phyloP scores from a whole-genome alignment of 345 rosid species.

The Eutrema japonicum region DNA sequence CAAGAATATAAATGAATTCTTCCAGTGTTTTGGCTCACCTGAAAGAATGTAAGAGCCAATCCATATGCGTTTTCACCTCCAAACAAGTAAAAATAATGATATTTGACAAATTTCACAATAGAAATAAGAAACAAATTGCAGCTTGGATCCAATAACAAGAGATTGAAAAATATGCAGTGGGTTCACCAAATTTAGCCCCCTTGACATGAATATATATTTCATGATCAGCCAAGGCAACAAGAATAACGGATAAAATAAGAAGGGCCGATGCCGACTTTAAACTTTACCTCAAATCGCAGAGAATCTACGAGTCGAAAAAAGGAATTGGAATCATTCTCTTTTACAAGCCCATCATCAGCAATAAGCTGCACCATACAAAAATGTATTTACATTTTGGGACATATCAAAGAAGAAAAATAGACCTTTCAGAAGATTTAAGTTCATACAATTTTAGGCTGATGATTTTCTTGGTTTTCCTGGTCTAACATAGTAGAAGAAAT shows the following conservation, averaged over 20 bases:
- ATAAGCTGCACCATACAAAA: constrained; percentile 30
- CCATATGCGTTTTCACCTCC: constrained; percentile 12
- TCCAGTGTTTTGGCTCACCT: constrained; percentile 93
- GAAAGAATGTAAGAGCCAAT: constrained; percentile 36
- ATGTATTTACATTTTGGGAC: constrained; percentile 4
- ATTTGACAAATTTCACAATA: constrained; percentile 10
- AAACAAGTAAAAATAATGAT: constrained; percentile 4
- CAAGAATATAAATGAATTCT: constrained; percentile 90
- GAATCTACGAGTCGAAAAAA: constrained; percentile 47
- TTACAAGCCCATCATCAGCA: constrained; percentile 39
- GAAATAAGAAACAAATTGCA: constrained; percentile 16
- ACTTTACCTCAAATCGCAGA: constrained; percentile 82
- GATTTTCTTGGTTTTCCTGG: constrained; percentile 37
- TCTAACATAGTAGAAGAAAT: constrained; percentile 40
- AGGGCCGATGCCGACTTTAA: constrained; percentile 18
- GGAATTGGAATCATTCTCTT: constrained; percentile 47
- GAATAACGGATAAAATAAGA: constrained; percentile 20
- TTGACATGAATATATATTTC: background rate
- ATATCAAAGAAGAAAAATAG: constrained; percentile 22
- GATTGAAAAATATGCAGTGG: constrained; percentile 1
- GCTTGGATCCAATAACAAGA: constrained; percentile 9
- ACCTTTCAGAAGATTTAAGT: constrained; percentile 3
- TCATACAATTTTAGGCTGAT: constrained; percentile 49
- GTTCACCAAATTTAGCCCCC: constrained; percentile 36
- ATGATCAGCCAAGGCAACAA: constrained; percentile 16